Base-by-base conservation (phyloP, 1,284 basidiomycete species). In the Microbotryum violaceum region DNA sequence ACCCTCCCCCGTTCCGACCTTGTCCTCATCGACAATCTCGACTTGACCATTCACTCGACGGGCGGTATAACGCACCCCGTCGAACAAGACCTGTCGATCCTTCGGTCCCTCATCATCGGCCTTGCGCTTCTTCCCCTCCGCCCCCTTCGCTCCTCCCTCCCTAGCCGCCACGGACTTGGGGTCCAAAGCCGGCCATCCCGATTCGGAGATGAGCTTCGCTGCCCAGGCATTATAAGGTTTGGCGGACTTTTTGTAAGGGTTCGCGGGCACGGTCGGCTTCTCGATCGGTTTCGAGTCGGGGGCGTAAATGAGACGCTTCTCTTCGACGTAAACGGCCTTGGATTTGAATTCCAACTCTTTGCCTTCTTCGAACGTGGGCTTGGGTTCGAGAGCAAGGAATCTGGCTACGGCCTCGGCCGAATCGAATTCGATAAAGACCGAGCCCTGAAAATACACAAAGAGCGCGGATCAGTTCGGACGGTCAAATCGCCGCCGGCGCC, bases 401-500 rank as follows among this genome's bases (percentile, higher is more conserved):
- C 81, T 81, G 37, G 86, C 81, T 56, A 86, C 85, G 20, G 84
- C 81, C 52, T 82, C 81, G 72, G 84, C 81, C 70, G 89, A 84
- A 33, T 84, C 81, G 73, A 91, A 97, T 78, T 97, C 94, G 59
- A 85, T 85, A 71, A 97, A 98, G 27, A 96, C 89, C 21, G 92
- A 97, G 62, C 86, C 83, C 90, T 97, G 69, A 7, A 31, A 42
- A 31, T 25, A 54, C 3, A 46, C 16, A 6, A 33, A 29, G 37
- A 16, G 37, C 9, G 16, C 2, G 20, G 5, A 47, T 68, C 47
- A 55, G 8, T 21, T n/a, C 7, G 20, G 23, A n/a, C n/a, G 14
- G 56, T 9, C 33, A 57, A 4, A 2, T 16, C 46, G 58, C 5
- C 23, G 25, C 3, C 31, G 21, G 12, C 23, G 18, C 29, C 1